A percentile compares a stretch with the other conserved stretches of the same genome.
These are phyloP conservation scores for Aeschynomene evenia DNA, from an alignment of 306 rosid genomes.

Conservation along the genomic window DNA sequence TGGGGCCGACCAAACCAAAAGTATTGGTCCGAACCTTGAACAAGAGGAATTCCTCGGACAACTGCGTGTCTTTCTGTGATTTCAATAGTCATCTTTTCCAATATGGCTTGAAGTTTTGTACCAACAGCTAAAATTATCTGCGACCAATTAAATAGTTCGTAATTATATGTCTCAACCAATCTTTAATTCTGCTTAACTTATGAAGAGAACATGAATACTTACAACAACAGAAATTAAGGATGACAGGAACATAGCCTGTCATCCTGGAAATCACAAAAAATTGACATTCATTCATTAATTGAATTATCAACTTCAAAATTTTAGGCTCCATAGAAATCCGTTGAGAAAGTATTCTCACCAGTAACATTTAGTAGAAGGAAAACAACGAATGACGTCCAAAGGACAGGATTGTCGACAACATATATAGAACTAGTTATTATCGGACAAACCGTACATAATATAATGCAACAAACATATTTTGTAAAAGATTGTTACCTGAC, in stretches of 20 bases:
- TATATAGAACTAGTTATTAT: background rate
- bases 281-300: slow-evolving; percentile 3
- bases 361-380: slow-evolving; percentile 71
- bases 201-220: slow-evolving; percentile 37
- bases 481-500: slow-evolving; percentile 62
- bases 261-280: slow-evolving; percentile 54
- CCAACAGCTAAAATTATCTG: slow-evolving; percentile 93
- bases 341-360: slow-evolving; percentile 46
- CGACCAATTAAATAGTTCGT: slow-evolving; percentile 8
- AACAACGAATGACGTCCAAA: slow-evolving; percentile 85
- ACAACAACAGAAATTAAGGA: slow-evolving; percentile 72
- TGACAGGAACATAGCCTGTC: slow-evolving; percentile 81
- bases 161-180: slow-evolving; percentile 18
- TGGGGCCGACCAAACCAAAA: slow-evolving; percentile 94
- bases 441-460: background rate
- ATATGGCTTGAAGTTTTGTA: slow-evolving; percentile 73
- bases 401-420: slow-evolving; percentile 68
- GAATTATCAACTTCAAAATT: slow-evolving; percentile 7
- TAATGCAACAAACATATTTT: background rate
- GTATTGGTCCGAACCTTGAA: slow-evolving; percentile 81
- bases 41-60: slow-evolving; percentile 96
- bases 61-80: slow-evolving; percentile 87
- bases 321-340: background rate
- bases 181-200: background rate
- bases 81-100: slow-evolving; percentile 90